Base-by-base conservation (phyloP, 2,329 filamentous ascomycete genomes). In the Colletotrichum sp. region DNA sequence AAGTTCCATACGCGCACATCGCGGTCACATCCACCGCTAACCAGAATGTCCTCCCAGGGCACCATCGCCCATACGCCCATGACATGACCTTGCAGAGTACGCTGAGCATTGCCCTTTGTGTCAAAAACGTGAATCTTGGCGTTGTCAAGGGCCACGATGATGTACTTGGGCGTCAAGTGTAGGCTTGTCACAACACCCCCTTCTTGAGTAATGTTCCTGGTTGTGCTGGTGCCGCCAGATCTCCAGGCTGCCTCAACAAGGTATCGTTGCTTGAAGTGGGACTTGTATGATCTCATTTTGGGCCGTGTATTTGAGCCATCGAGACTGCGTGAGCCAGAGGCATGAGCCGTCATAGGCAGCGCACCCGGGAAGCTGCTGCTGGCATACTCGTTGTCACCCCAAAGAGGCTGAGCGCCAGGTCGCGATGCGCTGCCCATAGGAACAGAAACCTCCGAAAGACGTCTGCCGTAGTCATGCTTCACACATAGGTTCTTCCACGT, bases 61-160 rank as follows among this genome's bases (percentile, higher is more conserved):
- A 99, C 96, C 96, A 99, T 98, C 64, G 97, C 97, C 97, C 97
- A 99, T 24, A 99, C 97, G 55, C 97, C 97, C 97, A 99, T 99
- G 59, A 98, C 95, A 86, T 99, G 97, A 13, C 97, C 97, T 81
- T 97, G 94, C 32, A 99, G 87, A 4, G 95, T 98, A 83, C 96
- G 95, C 80, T 98, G 93, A 78, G 95, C 92, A 79, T 96, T 93
- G 38, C 97, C 97, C 78, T 97, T 92, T 1, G 95, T 96, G 83
- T 98, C 95, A 82, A 98, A 99, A 30, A 99, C 96, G 84, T 99
- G 97, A 61, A 99, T 99, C 87, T 97, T 98, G 48, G 97, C 96
- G 84, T 98, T 99, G 87, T 99, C 97, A 77, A 99, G 90, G 65
- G 97, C 97, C 77, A 98, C 96, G 63, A 99, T 96, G 81, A 99